Percentiles rank a stretch among this genome's conserved stretches.
Evolutionary conservation across 192 early-diverging fungal genomes (phyloP).

Genomic region (Phlyctochytrium planicorne): DNA sequence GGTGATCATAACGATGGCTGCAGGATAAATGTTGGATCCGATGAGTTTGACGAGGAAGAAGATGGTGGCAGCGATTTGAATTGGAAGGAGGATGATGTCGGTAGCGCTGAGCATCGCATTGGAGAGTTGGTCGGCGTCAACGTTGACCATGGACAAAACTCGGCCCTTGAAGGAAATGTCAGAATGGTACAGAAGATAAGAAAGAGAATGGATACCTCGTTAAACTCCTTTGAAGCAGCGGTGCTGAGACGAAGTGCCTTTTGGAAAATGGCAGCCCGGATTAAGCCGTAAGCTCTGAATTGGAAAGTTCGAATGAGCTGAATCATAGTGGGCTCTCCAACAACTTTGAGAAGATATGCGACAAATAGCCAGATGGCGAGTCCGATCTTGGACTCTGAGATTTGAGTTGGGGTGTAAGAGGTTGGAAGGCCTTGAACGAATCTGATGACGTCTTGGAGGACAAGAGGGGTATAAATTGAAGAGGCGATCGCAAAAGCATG

Average conservation of each 20-base stretch:
- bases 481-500: conserved; percentile 1
- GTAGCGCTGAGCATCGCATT: not conserved
- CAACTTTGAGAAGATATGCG: conserved; percentile 9
- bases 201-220: too few species aligned
- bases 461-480: conserved; percentile 1
- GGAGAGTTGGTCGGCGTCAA: conserved; percentile 12
- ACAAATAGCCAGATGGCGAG: not conserved
- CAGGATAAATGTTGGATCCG: conserved; percentile 23
- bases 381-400: too few species aligned
- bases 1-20: conserved; percentile 4
- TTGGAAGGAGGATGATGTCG: conserved; percentile 1
- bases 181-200: too few species aligned
- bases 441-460: conserved; percentile 22
- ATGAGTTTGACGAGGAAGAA: conserved; percentile 14
- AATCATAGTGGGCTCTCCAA: not conserved
- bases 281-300: not conserved
- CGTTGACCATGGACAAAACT: conserved; percentile 25
- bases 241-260: conserved; percentile 5
- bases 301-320: conserved; percentile 7
- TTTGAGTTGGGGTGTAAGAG: too few species aligned
- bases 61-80: conserved; percentile 13
- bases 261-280: not conserved
- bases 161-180: conserved; percentile 7
- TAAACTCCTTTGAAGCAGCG: not conserved
- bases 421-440: not conserved